Conservation (phyloP, 1,284 basidiomycete species). For the Coriolopsis trogii region DNA sequence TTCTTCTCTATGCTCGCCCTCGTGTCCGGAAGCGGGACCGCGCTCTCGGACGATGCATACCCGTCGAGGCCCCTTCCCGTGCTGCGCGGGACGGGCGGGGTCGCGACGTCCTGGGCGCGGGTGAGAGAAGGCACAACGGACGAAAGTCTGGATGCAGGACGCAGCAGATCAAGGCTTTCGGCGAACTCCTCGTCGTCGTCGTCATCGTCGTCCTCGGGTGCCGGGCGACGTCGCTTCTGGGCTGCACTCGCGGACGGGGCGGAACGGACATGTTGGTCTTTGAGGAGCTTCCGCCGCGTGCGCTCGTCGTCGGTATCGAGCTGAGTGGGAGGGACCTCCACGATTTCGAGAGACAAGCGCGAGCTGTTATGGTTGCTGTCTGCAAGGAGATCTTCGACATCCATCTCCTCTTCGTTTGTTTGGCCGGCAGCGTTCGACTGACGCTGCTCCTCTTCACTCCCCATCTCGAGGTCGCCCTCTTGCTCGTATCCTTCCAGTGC, state of each 20-base stretch:
- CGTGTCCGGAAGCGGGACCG: constrained; percentile 2
- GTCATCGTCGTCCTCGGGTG: not conserved
- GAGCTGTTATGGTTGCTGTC: not conserved
- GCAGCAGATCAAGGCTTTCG: constrained; percentile 1
- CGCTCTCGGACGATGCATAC: constrained; percentile 4
- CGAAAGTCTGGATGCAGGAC: not conserved
- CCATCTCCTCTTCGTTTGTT: constrained; percentile 9
- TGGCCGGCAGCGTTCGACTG: not conserved
- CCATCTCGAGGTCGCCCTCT: too few species aligned
- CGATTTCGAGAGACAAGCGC: not conserved
- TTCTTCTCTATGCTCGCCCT: constrained; percentile 2
- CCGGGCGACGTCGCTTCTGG: not conserved
- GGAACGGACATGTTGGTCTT: not conserved
- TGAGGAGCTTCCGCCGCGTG: not conserved
- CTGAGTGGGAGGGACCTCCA: not conserved
- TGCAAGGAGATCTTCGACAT: constrained; percentile 7
- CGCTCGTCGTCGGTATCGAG: constrained; percentile 22
- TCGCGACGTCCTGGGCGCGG: not conserved
- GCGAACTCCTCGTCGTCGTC: constrained; percentile 16
- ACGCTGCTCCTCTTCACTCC: not conserved
- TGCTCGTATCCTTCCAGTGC: not conserved
- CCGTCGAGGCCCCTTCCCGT: not conserved
- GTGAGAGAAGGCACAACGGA: not conserved
- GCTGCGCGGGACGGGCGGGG: not conserved
- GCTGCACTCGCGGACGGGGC: not conserved